A percentile compares a stretch with the other conserved stretches of the same genome.
Evolutionary conservation across 176 grass and related monocot genomes (phyloP).

Genomic region (Juncus inflexus): DNA sequence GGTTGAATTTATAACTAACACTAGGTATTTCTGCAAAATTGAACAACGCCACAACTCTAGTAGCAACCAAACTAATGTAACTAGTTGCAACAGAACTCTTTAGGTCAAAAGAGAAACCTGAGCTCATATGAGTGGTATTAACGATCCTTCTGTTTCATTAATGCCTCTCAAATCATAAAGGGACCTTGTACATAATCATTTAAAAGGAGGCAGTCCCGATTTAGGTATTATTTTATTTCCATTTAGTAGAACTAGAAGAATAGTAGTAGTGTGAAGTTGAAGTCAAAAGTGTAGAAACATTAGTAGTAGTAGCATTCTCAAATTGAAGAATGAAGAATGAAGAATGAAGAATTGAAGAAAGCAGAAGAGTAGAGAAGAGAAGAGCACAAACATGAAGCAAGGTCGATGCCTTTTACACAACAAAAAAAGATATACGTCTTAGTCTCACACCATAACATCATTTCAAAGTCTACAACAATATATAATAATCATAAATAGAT

Average conservation of each 20-base stretch:
- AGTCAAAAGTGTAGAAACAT: slow-evolving; percentile 1
- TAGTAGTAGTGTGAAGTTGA: slow-evolving; percentile 13
- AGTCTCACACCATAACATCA: slow-evolving; percentile 57
- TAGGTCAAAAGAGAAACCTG: too few species aligned
- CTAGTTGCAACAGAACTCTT: too few species aligned
- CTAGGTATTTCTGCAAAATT: too few species aligned
- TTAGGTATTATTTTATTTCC: too few species aligned
- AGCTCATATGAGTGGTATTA: too few species aligned
- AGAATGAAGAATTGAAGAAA: slow-evolving; percentile 32
- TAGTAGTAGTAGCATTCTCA: slow-evolving; percentile 23
- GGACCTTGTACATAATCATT: too few species aligned
- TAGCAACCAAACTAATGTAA: too few species aligned
- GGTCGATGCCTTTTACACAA: slow-evolving; percentile 68
- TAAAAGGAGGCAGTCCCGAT: too few species aligned
- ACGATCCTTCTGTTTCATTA: too few species aligned
- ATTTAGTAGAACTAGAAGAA: not conserved
- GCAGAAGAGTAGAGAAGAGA: slow-evolving; percentile 47
- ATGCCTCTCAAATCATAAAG: too few species aligned
- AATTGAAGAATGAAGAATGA: not conserved
- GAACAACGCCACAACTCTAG: too few species aligned
- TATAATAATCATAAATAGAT: slow-evolving; percentile 48
- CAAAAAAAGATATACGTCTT: slow-evolving; percentile 67
- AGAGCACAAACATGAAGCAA: slow-evolving; percentile 75
- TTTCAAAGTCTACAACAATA: slow-evolving; percentile 33
- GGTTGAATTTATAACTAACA: too few species aligned